Percentiles rank a stretch among this genome's conserved stretches.
Conservation (phyloP, 2,329 filamentous ascomycete genomes). For the Penicillium sp. region DNA sequence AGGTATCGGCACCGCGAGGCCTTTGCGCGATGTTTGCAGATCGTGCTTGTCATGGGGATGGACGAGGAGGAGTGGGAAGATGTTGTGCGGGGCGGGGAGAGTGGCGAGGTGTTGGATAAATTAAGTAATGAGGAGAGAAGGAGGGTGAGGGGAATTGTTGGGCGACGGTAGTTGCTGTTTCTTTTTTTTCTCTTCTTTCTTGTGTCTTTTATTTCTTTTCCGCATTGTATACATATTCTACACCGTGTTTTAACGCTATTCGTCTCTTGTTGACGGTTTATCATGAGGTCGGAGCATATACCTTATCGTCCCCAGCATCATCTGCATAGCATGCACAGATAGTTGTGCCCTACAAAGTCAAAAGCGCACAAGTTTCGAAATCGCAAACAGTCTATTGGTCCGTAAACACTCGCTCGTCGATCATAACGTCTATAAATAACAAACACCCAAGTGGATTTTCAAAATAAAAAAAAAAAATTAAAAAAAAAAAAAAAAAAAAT, state of each 20-base stretch:
- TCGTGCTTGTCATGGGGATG: slow-evolving; percentile 88
- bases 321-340: not conserved
- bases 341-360: not conserved
- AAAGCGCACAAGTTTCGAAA: not conserved
- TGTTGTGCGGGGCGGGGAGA: slow-evolving; percentile 56
- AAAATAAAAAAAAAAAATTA: not conserved
- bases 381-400: not conserved
- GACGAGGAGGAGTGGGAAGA: slow-evolving; percentile 96
- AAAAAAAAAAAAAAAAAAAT: not conserved
- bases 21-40: slow-evolving; percentile 77
- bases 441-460: not conserved
- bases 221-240: not conserved
- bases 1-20: slow-evolving; percentile 78
- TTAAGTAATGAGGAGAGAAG: slow-evolving; percentile 75
- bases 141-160: slow-evolving; percentile 69
- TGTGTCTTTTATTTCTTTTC: not conserved
- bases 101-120: slow-evolving; percentile 62
- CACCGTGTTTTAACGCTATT: not conserved
- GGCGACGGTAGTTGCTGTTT: slow-evolving; percentile 39
- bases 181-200: not conserved
- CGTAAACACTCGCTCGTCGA: not conserved
- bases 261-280: not conserved
- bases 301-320: not conserved
- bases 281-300: not conserved
- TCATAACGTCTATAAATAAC: not conserved